Conservation (phyloP, 2,329 filamentous ascomycete species). For the Diplodia scrobiculata region DNA sequence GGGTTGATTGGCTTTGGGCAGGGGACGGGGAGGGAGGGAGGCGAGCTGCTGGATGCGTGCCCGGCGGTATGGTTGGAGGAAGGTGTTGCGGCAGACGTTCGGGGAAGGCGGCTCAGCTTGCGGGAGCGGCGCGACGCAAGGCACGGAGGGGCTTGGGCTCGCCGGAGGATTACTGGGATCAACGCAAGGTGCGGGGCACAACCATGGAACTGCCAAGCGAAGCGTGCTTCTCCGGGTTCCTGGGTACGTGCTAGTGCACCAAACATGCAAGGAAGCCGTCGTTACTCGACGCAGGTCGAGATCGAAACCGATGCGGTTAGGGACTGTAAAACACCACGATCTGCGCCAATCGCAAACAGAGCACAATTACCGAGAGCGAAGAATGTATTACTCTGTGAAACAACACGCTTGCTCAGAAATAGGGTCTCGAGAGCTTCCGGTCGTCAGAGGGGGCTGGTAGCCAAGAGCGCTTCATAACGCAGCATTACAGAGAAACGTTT, state of each 20-base stretch:
- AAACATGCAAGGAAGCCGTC: not conserved
- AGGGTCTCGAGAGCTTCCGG: not conserved
- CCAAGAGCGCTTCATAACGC: slow-evolving; percentile 3
- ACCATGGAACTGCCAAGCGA: not conserved
- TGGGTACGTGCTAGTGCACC: not conserved
- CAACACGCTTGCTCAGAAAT: not conserved
- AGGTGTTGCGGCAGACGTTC: not conserved
- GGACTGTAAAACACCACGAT: not conserved
- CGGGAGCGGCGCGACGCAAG: not conserved
- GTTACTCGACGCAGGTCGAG: not conserved
- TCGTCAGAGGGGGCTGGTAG: not conserved
- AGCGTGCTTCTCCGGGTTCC: not conserved
- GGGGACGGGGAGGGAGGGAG: not conserved
- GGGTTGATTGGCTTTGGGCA: not conserved
- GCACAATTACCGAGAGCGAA: not conserved
- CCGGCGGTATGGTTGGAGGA: not conserved
- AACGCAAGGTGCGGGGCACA: not conserved
- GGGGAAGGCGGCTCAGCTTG: slow-evolving; percentile 1
- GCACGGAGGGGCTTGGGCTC: not conserved
- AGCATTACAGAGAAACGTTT: slow-evolving; percentile 2
- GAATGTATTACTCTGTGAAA: slow-evolving; percentile 18
- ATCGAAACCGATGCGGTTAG: not conserved
- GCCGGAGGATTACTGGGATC: not conserved
- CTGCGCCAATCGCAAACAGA: not conserved
- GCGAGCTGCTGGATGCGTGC: too few relatives aligned